A percentile compares a stretch with the other conserved stretches of the same genome.
Evolutionary conservation across 768 basidiomycete genomes (phyloP).

Genomic region (Termitomyces sp.): DNA sequence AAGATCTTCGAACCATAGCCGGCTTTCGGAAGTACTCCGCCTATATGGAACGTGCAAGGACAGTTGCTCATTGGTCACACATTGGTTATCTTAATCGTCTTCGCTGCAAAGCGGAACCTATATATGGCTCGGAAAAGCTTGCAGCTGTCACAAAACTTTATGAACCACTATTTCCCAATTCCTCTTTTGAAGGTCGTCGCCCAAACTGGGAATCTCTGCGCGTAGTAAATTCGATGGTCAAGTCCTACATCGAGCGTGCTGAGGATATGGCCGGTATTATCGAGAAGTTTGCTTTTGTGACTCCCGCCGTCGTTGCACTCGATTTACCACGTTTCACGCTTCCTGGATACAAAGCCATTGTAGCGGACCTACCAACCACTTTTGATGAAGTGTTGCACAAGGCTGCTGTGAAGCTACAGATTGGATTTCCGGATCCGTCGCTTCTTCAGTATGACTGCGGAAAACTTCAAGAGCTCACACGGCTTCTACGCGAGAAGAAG

Average conservation of each 20-base stretch:
- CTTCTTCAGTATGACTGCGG: constrained; percentile 95
- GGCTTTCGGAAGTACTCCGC: constrained; percentile 63
- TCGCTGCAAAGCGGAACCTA: constrained; percentile 55
- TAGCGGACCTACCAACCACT: constrained; percentile 31
- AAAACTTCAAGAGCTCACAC: constrained; percentile 84
- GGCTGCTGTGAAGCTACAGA: constrained; percentile 79
- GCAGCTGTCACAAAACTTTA: constrained; percentile 34
- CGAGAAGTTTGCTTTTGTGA: constrained; percentile 76
- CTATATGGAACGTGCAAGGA: constrained; percentile 48
- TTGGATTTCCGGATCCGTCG: constrained; percentile 90
- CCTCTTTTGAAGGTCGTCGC: constrained; percentile 36
- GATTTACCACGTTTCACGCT: constrained; percentile 71
- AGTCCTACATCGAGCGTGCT: constrained; percentile 62
- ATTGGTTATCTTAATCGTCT: constrained; percentile 71
- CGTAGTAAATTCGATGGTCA: constrained; percentile 48
- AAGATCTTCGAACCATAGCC: constrained; percentile 71
- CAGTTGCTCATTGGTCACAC: constrained; percentile 64
- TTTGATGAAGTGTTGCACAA: constrained; percentile 75
- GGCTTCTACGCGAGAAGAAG: constrained; percentile 79
- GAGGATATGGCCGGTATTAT: constrained; percentile 51
- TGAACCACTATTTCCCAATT: constrained; percentile 51
- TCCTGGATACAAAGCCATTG: constrained; percentile 34
- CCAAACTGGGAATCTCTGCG: constrained; percentile 43
- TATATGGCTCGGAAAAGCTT: constrained; percentile 50
- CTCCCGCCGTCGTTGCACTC: constrained; percentile 72